Percentiles rank a stretch among this genome's conserved stretches.
These are phyloP conservation scores for Clarireedia hainanense DNA, from an alignment of 2,329 filamentous ascomycete genomes.

Conservation along the genomic window DNA sequence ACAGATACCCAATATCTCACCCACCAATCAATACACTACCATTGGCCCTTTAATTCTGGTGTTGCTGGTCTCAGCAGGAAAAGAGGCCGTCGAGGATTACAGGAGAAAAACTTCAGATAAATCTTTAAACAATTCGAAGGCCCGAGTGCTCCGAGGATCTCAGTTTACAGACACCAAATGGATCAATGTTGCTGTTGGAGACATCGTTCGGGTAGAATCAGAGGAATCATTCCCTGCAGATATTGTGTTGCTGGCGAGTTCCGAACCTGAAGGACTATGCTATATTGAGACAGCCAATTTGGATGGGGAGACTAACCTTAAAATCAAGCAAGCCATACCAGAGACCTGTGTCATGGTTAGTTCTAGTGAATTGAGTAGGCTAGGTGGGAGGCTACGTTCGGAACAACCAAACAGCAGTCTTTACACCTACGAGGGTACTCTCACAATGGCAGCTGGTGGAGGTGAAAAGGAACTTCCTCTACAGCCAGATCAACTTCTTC, in stretches of 20 bases:
- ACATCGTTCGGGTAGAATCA: constrained; percentile 86
- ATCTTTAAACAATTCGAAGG: constrained; percentile 79
- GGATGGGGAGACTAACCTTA: constrained; percentile 95
- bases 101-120: constrained; percentile 82
- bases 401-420: constrained; percentile 98
- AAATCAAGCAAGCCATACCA: constrained; percentile 95
- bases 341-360: constrained; percentile 87
- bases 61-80: constrained; percentile 86
- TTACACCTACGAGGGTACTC: constrained; percentile 94
- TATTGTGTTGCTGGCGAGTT: constrained; percentile 83
- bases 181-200: constrained; percentile 88
- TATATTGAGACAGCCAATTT: constrained; percentile 98
- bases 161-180: constrained; percentile 82
- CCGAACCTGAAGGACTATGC: constrained; percentile 93
- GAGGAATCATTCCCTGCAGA: constrained; percentile 95
- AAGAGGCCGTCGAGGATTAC: constrained; percentile 91
- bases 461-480: constrained; percentile 89
- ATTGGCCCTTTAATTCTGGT: constrained; percentile 91
- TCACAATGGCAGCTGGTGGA: constrained; percentile 84
- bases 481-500: constrained; percentile 83
- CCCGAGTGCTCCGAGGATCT: constrained; percentile 74
- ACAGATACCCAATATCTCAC: constrained; percentile 90
- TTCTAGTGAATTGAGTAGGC: constrained; percentile 72
- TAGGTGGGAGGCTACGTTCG: constrained; percentile 81
- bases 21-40: constrained; percentile 92